Evolutionary conservation across 2,329 filamentous ascomycete species (phyloP).

Genomic region (Peltaster fructicola): DNA sequence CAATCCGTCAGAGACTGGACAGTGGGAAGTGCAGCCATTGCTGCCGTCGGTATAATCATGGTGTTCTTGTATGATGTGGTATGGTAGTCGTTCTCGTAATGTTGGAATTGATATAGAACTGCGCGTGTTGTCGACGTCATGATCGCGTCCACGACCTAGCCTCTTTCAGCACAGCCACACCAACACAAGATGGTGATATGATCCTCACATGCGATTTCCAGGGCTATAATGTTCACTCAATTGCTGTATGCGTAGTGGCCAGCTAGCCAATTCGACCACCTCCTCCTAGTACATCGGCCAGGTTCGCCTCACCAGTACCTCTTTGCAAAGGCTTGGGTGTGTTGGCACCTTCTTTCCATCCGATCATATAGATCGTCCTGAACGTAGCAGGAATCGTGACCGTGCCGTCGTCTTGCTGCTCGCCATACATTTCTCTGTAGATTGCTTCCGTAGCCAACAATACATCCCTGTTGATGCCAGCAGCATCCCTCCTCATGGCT

Average conservation of each 20-base stretch:
- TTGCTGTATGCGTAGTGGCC: too few species aligned
- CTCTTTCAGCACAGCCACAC: too few species aligned
- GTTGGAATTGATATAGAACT: too few species aligned
- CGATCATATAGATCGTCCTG: constrained; percentile 94
- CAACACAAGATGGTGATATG: too few species aligned
- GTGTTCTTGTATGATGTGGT: too few species aligned
- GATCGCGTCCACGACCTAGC: too few species aligned
- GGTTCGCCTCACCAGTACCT: constrained; percentile 70
- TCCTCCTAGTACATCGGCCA: constrained; percentile 63
- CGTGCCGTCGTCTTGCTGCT: constrained; percentile 45
- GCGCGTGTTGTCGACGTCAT: too few species aligned
- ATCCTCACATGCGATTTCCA: too few species aligned
- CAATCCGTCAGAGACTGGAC: constrained; percentile 56
- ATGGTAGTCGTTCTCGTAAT: too few species aligned
- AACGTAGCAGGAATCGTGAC: constrained; percentile 65
- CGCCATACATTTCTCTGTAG: constrained; percentile 73
- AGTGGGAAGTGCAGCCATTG: constrained; percentile 15
- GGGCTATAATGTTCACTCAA: too few species aligned
- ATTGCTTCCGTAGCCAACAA: constrained; percentile 76
- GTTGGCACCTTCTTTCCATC: constrained; percentile 72
- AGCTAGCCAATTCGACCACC: too few species aligned
- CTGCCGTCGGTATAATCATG: constrained; percentile 3
- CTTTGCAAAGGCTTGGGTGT: constrained; percentile 66
- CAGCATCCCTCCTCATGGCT: constrained; percentile 67
- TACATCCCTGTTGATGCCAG: constrained; percentile 59